These are phyloP conservation scores for Neckera pumila DNA, from an alignment of 225 moss, liverwort and hornwort genomes.

Conservation along the genomic window DNA sequence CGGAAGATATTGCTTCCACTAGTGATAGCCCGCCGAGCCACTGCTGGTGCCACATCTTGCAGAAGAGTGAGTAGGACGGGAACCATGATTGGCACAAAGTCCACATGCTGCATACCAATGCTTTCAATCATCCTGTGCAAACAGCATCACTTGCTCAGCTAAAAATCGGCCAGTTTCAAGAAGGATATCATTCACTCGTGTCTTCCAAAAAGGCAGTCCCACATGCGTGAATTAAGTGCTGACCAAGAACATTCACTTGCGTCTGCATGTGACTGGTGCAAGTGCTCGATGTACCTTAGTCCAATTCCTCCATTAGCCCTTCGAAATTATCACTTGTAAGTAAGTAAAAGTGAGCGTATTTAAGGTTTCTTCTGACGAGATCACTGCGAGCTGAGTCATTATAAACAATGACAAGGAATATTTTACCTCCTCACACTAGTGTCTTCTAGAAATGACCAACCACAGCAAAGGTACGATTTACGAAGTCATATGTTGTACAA, in stretches of 20 bases:
- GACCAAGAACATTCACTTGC: not conserved
- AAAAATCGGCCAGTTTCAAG: not conserved
- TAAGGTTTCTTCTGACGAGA: not conserved
- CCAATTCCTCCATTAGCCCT: not conserved
- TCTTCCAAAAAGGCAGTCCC: not conserved
- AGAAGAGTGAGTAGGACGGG: conserved; percentile 75
- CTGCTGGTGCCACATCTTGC: conserved; percentile 77
- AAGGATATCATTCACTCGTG: not conserved
- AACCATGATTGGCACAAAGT: conserved; percentile 69
- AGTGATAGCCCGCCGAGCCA: conserved; percentile 88
- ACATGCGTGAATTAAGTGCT: not conserved
- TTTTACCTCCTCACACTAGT: not conserved
- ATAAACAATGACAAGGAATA: too few species aligned
- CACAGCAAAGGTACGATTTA: not conserved
- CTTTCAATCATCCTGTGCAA: conserved; percentile 87
- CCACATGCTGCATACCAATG: conserved; percentile 64
- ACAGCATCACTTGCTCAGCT: conserved; percentile 3
- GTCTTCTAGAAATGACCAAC: not conserved
- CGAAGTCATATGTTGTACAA: not conserved
- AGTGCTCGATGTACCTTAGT: not conserved
- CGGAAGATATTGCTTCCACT: conserved; percentile 88
- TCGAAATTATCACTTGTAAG: not conserved
- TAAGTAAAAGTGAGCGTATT: not conserved
- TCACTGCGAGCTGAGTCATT: not conserved
- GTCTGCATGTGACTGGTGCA: not conserved